A percentile compares a stretch with the other conserved stretches of the same genome.
Evolutionary conservation across 2,329 filamentous ascomycete species (phyloP).

Genomic region (Dothideomycetes sp.): DNA sequence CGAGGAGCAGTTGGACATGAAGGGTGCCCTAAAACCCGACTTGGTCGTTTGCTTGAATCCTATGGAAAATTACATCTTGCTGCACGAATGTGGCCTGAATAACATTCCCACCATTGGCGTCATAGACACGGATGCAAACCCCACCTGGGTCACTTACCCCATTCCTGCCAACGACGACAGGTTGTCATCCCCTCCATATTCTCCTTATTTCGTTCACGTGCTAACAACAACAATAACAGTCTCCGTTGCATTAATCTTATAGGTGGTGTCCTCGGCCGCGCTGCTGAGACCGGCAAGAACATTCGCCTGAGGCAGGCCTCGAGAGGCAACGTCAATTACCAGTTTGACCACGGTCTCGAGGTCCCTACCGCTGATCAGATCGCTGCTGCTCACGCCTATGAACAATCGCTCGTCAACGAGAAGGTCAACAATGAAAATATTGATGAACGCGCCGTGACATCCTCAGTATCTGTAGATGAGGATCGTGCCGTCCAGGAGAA

Average conservation of each 20-base stretch:
- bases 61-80: conserved; percentile 77
- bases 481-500: conserved; percentile 3
- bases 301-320: conserved; percentile 55
- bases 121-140: conserved; percentile 87
- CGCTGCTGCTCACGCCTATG: conserved; percentile 6
- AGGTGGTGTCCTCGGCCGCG: conserved; percentile 73
- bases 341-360: conserved; percentile 26
- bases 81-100: conserved; percentile 83
- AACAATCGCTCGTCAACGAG: background rate
- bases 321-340: conserved; percentile 53
- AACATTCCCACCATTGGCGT: conserved; percentile 91
- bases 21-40: conserved; percentile 68
- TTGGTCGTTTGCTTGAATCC: conserved; percentile 90
- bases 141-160: conserved; percentile 89
- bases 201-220: background rate
- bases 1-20: conserved; percentile 53
- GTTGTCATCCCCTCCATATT: conserved; percentile 35
- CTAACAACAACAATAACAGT: conserved; percentile 38
- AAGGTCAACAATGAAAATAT: background rate
- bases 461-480: background rate
- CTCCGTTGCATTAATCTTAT: conserved; percentile 73
- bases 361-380: conserved; percentile 16
- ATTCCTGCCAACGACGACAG: conserved; percentile 97
- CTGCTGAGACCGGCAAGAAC: conserved; percentile 67
- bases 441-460: conserved; percentile 1